Conservation (phyloP, 148 eudicot genomes). For the Vaccinium corymbosum region DNA sequence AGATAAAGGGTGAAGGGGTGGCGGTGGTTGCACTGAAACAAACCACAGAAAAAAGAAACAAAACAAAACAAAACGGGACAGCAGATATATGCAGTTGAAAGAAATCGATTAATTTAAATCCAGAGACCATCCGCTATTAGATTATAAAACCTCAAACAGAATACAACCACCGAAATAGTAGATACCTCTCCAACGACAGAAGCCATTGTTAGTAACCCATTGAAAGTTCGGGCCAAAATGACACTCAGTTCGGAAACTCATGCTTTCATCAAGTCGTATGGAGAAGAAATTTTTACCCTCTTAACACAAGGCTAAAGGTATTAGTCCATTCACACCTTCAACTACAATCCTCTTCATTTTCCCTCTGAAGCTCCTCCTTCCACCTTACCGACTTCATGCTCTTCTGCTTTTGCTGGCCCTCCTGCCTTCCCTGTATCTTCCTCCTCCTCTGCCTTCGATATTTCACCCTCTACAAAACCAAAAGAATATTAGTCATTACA, state of each 20-base stretch:
- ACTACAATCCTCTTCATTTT: slow-evolving; percentile 14
- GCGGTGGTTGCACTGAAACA: neutral
- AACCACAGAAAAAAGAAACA: neutral
- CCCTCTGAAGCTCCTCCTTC: slow-evolving; percentile 20
- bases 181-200: neutral
- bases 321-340: neutral
- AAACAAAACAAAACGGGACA: neutral
- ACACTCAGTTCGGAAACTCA: neutral
- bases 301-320: neutral
- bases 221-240: neutral
- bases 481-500: neutral
- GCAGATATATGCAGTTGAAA: neutral
- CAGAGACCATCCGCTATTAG: neutral
- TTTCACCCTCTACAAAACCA: slow-evolving; percentile 42
- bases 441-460: slow-evolving; percentile 47
- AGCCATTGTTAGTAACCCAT: neutral
- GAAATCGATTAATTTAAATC: neutral
- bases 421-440: slow-evolving; percentile 26
- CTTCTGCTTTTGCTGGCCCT: slow-evolving; percentile 22
- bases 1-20: neutral
- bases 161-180: slow-evolving; percentile 19
- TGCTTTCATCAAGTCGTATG: slow-evolving; percentile 14
- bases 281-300: neutral
- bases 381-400: neutral
- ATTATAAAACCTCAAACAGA: neutral